Base-by-base conservation (phyloP, 108 stramenopile genomes). In the Cylindrotheca closterium region DNA sequence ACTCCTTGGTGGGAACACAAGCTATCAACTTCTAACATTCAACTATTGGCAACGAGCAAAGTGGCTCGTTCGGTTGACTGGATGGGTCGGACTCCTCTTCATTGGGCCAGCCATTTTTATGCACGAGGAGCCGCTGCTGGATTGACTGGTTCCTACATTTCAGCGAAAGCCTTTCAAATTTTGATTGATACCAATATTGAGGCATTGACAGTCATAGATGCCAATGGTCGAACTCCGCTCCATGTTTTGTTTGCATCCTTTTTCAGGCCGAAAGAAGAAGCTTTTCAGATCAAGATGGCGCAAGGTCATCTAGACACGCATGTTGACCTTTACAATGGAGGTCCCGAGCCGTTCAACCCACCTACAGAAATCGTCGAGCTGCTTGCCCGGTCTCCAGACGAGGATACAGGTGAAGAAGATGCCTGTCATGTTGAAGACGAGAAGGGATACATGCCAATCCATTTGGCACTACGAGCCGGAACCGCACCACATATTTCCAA, bases 41-140 rank as follows among this genome's bases (percentile, higher is more conserved):
- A 74, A 32, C 7, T 72, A 28, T 49, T 82, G 33, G 33, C 75
- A 7, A 73, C 65, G 15, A 66, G 63, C 55, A 74, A 74, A 27
- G 69, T 68, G 4, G 77, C 81, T 15, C 69, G 81, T 29, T 58
- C 52, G 22, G 26, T 45, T 17, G 83, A 84, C 54, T 55, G 51
- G 26, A 64, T 49, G 47, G 68, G 63, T 27, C 69, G 84, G 29
- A 74, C 58, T 1, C 80, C 80, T 7, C 66, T 85, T 46, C 84
- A 85, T 48, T 85, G 80, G 80, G 80, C 75, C 18, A 56, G 61
- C 50, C 66, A 64, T 64, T 65, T 75, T 51, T 69, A 75, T 63
- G 73, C 69, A 4, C 42, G 30, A 1, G 47, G 24, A 3, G 0
- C n/a, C 8, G 68, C 61, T 2, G 30, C 30, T 2, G 53, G 58